Conservation (phyloP, 2,329 filamentous ascomycete genomes). For the Ceratocystis huliohia region DNA sequence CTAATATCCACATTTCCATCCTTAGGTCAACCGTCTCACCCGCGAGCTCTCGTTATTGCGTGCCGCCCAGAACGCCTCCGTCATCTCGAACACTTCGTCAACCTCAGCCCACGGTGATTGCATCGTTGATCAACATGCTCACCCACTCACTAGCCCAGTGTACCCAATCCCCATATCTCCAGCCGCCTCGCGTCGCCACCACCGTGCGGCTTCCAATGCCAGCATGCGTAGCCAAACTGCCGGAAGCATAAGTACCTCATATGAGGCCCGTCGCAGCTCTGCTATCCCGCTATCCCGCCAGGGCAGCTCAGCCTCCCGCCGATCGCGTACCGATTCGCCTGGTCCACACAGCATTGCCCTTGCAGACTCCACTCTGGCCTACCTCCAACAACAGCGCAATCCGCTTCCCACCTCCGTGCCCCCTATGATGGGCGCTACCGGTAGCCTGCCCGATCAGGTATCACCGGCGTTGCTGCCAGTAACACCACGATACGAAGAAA, state of each 20-base stretch:
- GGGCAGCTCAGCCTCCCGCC: slow-evolving; percentile 42
- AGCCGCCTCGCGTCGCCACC: slow-evolving; percentile 39
- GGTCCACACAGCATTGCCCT: slow-evolving; percentile 21
- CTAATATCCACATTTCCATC: not conserved
- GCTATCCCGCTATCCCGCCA: slow-evolving; percentile 39
- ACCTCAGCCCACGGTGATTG: slow-evolving; percentile 43
- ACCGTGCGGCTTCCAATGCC: slow-evolving; percentile 46
- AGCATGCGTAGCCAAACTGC: slow-evolving; percentile 41
- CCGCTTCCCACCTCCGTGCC: slow-evolving; percentile 28
- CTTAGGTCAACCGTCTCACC: slow-evolving; percentile 78
- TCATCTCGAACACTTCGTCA: slow-evolving; percentile 53
- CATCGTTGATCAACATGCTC: slow-evolving; percentile 38
- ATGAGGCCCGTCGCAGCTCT: slow-evolving; percentile 32
- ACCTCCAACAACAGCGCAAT: slow-evolving; percentile 38
- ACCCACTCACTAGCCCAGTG: slow-evolving; percentile 44
- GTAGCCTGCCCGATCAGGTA: slow-evolving; percentile 24
- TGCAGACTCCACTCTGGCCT: slow-evolving; percentile 31
- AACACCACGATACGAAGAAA: slow-evolving; percentile 50
- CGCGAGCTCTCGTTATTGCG: slow-evolving; percentile 80
- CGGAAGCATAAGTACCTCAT: slow-evolving; percentile 29
- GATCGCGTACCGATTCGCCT: slow-evolving; percentile 40
- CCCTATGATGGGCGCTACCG: slow-evolving; percentile 20
- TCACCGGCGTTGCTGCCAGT: slow-evolving; percentile 44
- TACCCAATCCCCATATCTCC: slow-evolving; percentile 39
- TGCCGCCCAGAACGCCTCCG: slow-evolving; percentile 52